Percentiles rank a stretch among this genome's conserved stretches.
These are phyloP conservation scores for Danielia reshetovae DNA, from an alignment of 805 yeast genomes.

Conservation along the genomic window DNA sequence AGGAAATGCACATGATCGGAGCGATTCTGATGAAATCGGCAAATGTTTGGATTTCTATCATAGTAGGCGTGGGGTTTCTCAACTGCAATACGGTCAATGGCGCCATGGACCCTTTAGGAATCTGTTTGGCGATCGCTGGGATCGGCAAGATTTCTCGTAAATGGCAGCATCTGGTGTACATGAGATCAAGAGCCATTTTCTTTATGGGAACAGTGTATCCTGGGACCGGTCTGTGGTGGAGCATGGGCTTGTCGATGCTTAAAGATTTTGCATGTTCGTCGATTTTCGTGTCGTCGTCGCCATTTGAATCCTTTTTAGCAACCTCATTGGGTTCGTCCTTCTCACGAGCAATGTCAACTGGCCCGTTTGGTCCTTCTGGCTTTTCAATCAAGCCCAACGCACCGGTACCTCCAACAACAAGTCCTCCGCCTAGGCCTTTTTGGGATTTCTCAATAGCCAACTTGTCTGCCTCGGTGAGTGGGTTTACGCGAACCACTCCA, in stretches of 20 bases:
- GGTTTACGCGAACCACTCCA: conserved; percentile 52
- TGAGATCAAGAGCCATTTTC: conserved; percentile 57
- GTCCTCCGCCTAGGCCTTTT: conserved; percentile 53
- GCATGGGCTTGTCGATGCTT: conserved; percentile 13
- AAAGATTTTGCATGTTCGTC: conserved; percentile 11
- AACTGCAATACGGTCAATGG: conserved; percentile 71
- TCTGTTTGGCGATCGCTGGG: conserved; percentile 80
- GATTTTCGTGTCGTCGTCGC: conserved; percentile 9
- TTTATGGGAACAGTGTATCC: conserved; percentile 32
- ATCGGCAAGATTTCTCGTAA: conserved; percentile 88
- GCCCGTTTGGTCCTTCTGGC: not conserved
- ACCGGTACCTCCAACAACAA: conserved; percentile 78
- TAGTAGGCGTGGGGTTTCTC: conserved; percentile 83
- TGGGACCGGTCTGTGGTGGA: conserved; percentile 1
- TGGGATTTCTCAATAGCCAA: conserved; percentile 36
- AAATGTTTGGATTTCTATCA: conserved; percentile 83
- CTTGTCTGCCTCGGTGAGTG: conserved; percentile 52
- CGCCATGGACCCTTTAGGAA: conserved; percentile 70
- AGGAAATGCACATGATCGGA: conserved; percentile 67
- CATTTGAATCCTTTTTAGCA: conserved; percentile 22
- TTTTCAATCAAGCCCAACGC: conserved; percentile 45
- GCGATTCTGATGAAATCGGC: conserved; percentile 85
- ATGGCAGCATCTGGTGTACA: conserved; percentile 92
- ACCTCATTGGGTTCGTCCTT: conserved; percentile 7
- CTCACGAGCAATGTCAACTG: not conserved